Base-by-base conservation (phyloP, 495 filamentous ascomycete genomes). In the Tetracladium setigerum region DNA sequence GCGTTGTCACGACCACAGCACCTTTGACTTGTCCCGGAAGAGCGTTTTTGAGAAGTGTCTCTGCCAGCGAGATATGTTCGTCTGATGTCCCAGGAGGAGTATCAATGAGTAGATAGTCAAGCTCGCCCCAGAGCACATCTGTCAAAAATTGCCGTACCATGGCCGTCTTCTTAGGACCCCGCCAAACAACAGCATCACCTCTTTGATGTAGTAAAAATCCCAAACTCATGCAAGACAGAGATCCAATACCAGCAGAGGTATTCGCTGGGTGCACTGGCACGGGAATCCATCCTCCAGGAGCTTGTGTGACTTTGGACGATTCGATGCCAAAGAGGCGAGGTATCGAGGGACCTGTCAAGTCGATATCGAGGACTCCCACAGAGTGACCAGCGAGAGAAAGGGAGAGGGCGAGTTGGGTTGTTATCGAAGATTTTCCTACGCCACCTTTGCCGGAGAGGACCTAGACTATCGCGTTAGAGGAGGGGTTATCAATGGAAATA, bases 371-470 rank as follows among this genome's bases (percentile, higher is more conserved):
- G 27, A 98, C 87, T 13, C 94, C 92, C 45, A 97, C 91, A 7
- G 81, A 86, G 69, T 87, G 79, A 55, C 84, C 88, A 49, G 84
- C 75, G 1, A 89, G 81, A 3, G 86, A 84, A 41, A 98, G 82
- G 5, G 91, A 86, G 35, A 97, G 81, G 5, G 92, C 92, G 9
- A 98, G 82, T 63, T 97, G 94, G 3, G 90, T 89, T 11, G 92
- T 97, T 6, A 95, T 79, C 39, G 89, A 95, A 46, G 92, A 98
- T 74, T 98, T 98, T 16, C 92, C 92, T 12, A 98, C 92, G 34
- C 92, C 92, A 48, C 92, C 92, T 74, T 98, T 98, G 49, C 92
- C 92, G 5, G 94, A 97, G 49, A 98, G 87, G 53, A 98, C 74
- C 81, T 84, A 36, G 30, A 42, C 14, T 40, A 12, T 35, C 38